Base-by-base conservation (phyloP, 2,329 filamentous ascomycete species). In the Fusarium pseudograminearum region DNA sequence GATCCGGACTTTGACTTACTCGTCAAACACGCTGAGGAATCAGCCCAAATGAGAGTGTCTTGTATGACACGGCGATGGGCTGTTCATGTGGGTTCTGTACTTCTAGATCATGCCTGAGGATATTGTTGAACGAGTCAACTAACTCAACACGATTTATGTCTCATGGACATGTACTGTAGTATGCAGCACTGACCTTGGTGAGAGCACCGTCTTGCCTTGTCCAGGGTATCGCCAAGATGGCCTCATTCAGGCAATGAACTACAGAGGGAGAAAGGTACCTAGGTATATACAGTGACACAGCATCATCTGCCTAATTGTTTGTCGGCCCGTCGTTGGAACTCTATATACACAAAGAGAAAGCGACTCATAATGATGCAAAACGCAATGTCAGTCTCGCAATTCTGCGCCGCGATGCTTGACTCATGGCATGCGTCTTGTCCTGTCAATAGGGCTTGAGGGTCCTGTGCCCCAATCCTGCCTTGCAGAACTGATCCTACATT, bases 81-180 rank as follows among this genome's bases (percentile, higher is more conserved):
- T 22, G 26, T 22, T 14, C 26, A 20, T 46, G 56, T 33, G 30
- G 44, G 36, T 11, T 45, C 46, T 22, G 7, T 10, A 45, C 12
- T 31, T 55, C 42, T 46, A 48, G 51, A 48, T 30, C 52, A 31
- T 42, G 18, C 33, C 57, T 12, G 18, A 38, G 54, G 31, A 40
- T 33, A 48, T 44, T 56, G 57, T 56, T 30, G 26, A 44, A 38
- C 53, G 40, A 57, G 52, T 67, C 65, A 71, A 50, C 58, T 50
- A 41, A 18, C 36, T 56, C 34, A 41, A 16, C 59, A 62, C 62
- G 50, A 30, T 42, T 45, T 44, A 57, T 72, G 71, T 73, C 71
- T 71, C 70, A 71, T 65, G 48, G 57, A 67, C 50, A 62, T 62
- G 56, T 54, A 46, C 41, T 51, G 48, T 57, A 34, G 2, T 55